These are phyloP conservation scores for Haplosporangium gracile DNA, from an alignment of 192 early-diverging fungal species.

Conservation along the genomic window DNA sequence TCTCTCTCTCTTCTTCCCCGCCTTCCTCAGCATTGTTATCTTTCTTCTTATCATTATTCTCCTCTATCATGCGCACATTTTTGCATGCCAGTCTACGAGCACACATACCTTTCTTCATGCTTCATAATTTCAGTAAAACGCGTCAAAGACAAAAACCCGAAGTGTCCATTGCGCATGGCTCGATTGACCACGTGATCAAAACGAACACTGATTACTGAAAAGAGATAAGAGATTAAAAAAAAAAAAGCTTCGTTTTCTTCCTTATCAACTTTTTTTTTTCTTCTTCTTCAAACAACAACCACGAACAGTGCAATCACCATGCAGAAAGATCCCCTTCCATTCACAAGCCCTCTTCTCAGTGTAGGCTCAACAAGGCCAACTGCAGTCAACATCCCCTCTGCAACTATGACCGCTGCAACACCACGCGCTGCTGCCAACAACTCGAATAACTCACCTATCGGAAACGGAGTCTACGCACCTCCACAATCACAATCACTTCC, in stretches of 20 bases:
- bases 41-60: background rate
- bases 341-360: constrained; percentile 23
- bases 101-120: background rate
- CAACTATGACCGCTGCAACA: background rate
- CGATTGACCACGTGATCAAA: background rate
- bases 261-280: background rate
- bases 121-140: background rate
- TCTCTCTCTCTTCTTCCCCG: background rate
- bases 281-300: background rate
- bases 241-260: background rate
- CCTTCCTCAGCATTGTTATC: background rate
- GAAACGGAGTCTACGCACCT: constrained; percentile 9
- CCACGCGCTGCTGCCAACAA: background rate
- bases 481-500: background rate
- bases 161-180: background rate
- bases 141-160: background rate
- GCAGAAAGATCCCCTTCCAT: constrained; percentile 48
- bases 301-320: constrained; percentile 3
- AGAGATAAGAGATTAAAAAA: background rate
- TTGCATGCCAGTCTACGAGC: background rate
- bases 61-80: background rate
- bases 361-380: constrained; percentile 18
- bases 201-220: background rate
- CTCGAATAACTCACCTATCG: background rate
- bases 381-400: constrained; percentile 7